Evolutionary conservation across 1,284 basidiomycete species (phyloP).

Genomic region (Caloboletus firmus): DNA sequence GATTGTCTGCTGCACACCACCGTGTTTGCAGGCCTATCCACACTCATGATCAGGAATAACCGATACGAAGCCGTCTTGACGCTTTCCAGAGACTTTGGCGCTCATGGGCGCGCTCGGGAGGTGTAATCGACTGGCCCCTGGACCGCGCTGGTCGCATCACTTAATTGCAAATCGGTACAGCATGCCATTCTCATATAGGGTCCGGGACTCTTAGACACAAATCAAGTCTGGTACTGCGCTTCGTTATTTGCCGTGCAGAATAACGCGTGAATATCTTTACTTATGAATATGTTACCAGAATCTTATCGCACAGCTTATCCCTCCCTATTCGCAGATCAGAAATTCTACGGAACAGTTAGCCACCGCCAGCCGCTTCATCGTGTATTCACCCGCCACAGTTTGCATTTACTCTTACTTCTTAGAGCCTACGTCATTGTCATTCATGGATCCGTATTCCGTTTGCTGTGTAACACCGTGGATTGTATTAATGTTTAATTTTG

Average conservation of each 20-base stretch:
- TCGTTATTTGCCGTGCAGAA: not conserved
- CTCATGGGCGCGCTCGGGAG: slow-evolving; percentile 3
- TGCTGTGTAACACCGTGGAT: slow-evolving; percentile 3
- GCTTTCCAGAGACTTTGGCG: slow-evolving; percentile 34
- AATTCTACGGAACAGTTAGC: slow-evolving; percentile 2
- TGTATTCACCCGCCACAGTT: not conserved
- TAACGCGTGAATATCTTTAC: not conserved
- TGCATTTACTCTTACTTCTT: not conserved
- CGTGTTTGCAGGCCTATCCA: slow-evolving; percentile 50
- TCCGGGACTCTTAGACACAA: not conserved
- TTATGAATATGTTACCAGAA: slow-evolving; percentile 9
- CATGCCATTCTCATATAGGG: slow-evolving; percentile 1
- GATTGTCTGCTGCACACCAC: slow-evolving; percentile 50
- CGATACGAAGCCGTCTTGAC: slow-evolving; percentile 46
- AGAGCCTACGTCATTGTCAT: not conserved
- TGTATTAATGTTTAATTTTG: not conserved
- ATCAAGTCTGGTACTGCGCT: slow-evolving; percentile 17
- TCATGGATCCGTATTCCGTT: slow-evolving; percentile 1
- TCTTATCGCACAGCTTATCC: slow-evolving; percentile 5
- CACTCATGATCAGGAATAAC: slow-evolving; percentile 35
- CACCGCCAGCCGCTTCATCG: not conserved
- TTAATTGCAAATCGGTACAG: slow-evolving; percentile 5
- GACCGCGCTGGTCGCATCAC: not conserved
- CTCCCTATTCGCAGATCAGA: slow-evolving; percentile 10
- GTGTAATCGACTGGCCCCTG: not conserved